A percentile compares a stretch with the other conserved stretches of the same genome.
phyloP scores from a whole-genome alignment of 2,329 filamentous ascomycete genomes.

The Chaetomium sp. region DNA sequence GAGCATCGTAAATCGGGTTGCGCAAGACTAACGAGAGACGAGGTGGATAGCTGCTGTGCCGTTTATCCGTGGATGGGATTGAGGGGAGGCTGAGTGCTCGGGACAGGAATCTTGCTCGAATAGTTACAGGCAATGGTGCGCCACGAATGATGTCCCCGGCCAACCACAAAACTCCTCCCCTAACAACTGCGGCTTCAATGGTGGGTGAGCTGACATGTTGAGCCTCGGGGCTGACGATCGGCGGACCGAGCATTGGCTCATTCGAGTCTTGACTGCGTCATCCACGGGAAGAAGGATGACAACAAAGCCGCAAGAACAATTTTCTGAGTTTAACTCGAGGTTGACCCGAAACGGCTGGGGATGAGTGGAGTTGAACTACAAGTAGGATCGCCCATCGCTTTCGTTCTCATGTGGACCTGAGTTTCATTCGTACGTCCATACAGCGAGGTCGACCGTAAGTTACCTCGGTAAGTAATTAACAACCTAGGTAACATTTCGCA shows the following conservation, averaged over 20 bases:
- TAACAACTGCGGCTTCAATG: not conserved
- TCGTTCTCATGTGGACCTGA: not conserved
- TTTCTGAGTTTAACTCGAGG: not conserved
- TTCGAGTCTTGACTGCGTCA: constrained; percentile 16
- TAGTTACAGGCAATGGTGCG: not conserved
- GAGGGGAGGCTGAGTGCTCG: not conserved
- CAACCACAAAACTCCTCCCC: not conserved
- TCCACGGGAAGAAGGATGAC: not conserved
- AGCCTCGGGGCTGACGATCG: not conserved
- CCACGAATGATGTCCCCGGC: not conserved
- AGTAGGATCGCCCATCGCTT: not conserved
- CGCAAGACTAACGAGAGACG: not conserved
- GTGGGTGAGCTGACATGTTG: not conserved
- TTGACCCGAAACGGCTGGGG: not conserved
- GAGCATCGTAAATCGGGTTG: not conserved
- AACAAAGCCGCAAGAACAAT: not conserved
- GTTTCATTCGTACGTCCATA: not conserved
- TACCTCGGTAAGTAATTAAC: too few species aligned
- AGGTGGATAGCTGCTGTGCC: not conserved
- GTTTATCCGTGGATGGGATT: not conserved
- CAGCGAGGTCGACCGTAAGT: too few species aligned
- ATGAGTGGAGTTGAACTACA: too few species aligned
- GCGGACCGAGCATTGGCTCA: not conserved
- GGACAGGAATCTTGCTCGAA: not conserved
- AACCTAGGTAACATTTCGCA: not conserved